Base-by-base conservation (phyloP, 352 stramenopile genomes). In the Pythium aphanidermatum region DNA sequence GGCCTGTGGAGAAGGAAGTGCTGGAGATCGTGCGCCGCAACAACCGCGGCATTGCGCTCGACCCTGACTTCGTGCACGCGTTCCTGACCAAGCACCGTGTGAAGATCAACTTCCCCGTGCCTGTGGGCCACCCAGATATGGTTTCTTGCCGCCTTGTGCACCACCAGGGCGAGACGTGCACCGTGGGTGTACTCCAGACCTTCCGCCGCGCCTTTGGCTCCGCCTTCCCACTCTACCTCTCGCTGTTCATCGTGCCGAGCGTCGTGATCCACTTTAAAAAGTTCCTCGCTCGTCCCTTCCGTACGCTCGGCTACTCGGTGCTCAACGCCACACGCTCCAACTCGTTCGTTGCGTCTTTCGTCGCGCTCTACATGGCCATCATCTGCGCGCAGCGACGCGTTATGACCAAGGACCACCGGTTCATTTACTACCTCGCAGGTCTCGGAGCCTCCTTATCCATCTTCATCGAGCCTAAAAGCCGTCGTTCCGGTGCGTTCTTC, bases 211-310 rank as follows among this genome's bases (percentile, higher is more conserved):
- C 78, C 4, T 86, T 90, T 44, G 26, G 58, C 24, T 73, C 74
- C 53, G 76, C 74, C 1, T 89, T 89, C 48, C 81, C 81, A 34
- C 65, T 92, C 21, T 92, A 92, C 50, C 60, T 92, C 36, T 90
- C 81, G 45, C 72, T 92, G 41, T 90, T 86, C 53, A 89, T 90
- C 46, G 81, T 88, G 33, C 81, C 81, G 34, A 74, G 68, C 19
- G 66, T 92, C 35, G 81, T 92, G 28, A 81, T 92, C 40, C 71
- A 83, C 43, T 89, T 90, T 43, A 85, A 86, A 45, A 74, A 75
- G 45, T 92, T 92, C 53, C 40, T 91, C 30, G 58, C 63, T n/a
- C 27, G 63, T 10, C 81, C 81, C 2, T 55, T 85, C 16, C 42
- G 54, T 12, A 79, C 70, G 20, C 62, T 91, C 11, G 55, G 55